Evolutionary conservation across 2,329 filamentous ascomycete species (phyloP).

Genomic region (Aureobasidium sp.): DNA sequence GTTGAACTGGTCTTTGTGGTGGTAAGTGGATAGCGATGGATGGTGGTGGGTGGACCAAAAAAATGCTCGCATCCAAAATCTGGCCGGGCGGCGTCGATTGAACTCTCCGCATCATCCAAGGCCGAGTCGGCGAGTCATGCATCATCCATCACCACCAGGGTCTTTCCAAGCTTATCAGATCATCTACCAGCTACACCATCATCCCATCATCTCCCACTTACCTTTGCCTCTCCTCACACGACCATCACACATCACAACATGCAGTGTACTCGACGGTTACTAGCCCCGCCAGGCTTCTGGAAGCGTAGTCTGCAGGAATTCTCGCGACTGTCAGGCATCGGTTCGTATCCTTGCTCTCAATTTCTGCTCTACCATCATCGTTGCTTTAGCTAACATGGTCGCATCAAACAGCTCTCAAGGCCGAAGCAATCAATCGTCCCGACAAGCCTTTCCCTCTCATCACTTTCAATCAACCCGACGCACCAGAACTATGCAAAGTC

Average conservation of each 20-base stretch:
- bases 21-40: background rate
- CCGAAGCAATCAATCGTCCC: constrained; percentile 61
- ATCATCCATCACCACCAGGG: constrained; percentile 9
- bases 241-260: constrained; percentile 19
- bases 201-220: background rate
- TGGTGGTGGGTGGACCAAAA: background rate
- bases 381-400: background rate
- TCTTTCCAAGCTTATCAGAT: background rate
- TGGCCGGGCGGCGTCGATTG: background rate
- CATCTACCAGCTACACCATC: background rate
- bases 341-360: constrained; percentile 28
- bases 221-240: background rate
- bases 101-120: background rate
- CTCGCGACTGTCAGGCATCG: constrained; percentile 46
- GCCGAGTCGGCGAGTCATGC: background rate
- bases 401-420: constrained; percentile 48
- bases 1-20: background rate
- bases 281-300: constrained; percentile 42
- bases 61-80: background rate
- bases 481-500: constrained; percentile 50
- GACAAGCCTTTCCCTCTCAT: constrained; percentile 56
- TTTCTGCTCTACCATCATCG: constrained; percentile 17
- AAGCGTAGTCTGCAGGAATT: constrained; percentile 52
- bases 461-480: constrained; percentile 47
- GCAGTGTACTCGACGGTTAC: constrained; percentile 28